A percentile compares a stretch with the other conserved stretches of the same genome.
Evolutionary conservation across 495 filamentous ascomycete species (phyloP).

Genomic region (Platismatia glauca): DNA sequence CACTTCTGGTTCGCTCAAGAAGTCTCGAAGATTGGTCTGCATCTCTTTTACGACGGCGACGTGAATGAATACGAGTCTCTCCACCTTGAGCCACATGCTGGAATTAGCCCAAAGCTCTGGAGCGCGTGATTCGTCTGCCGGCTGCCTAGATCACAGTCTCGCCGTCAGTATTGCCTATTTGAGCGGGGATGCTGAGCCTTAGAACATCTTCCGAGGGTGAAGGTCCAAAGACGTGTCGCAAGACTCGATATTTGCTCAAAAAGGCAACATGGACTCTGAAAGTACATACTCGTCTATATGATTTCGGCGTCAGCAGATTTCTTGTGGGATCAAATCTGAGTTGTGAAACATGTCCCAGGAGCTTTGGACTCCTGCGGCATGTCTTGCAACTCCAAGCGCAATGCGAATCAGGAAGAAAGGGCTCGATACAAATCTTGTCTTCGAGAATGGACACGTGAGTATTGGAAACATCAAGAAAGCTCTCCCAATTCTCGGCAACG

Average conservation of each 20-base stretch:
- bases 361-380: too few species aligned
- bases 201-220: neutral
- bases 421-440: conserved; percentile 49
- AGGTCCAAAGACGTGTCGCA: neutral
- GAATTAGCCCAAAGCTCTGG: conserved; percentile 48
- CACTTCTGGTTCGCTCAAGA: conserved; percentile 25
- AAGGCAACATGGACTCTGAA: neutral
- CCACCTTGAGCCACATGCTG: conserved; percentile 44
- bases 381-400: too few species aligned
- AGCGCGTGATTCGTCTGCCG: conserved; percentile 46
- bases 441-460: conserved; percentile 33
- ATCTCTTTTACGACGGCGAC: conserved; percentile 41
- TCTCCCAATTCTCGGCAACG: conserved; percentile 37
- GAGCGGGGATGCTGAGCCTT: neutral
- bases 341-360: too few species aligned
- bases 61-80: conserved; percentile 45
- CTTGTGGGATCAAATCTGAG: too few species aligned
- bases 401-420: too few species aligned
- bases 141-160: conserved; percentile 23
- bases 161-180: too few species aligned
- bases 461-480: conserved; percentile 32
- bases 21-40: conserved; percentile 30
- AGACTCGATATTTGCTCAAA: neutral
- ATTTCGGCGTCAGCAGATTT: too few species aligned
- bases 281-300: neutral